A percentile compares a stretch with the other conserved stretches of the same genome.
phyloP scores from a whole-genome alignment of 2,329 filamentous ascomycete species.

The Exophiala calicioides region DNA sequence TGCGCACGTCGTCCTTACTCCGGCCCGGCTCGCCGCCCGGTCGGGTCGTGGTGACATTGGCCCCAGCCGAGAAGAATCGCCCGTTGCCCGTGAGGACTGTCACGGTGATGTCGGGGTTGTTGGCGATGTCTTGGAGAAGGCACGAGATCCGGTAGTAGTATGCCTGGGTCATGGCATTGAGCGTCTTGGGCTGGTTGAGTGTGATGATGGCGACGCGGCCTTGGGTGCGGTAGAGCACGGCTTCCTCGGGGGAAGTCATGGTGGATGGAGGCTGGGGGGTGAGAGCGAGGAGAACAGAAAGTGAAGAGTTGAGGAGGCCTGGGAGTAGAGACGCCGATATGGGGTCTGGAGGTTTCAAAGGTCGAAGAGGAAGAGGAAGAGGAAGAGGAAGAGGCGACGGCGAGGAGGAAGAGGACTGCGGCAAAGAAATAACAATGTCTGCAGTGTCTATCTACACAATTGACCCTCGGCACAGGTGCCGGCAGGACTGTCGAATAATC shows the following conservation, averaged over 20 bases:
- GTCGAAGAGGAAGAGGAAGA: no score
- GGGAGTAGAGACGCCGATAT: no score
- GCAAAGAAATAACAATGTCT: no score
- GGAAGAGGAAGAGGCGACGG: no score
- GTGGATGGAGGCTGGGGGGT: neutral
- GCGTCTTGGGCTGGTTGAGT: conserved; percentile 80
- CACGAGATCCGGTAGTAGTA: conserved; percentile 77
- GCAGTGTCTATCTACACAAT: no score
- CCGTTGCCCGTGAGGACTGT: conserved; percentile 84
- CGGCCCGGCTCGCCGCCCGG: conserved; percentile 43
- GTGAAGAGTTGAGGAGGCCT: no score
- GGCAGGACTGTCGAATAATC: no score
- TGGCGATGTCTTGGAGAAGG: conserved; percentile 74
- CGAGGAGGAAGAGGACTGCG: no score
- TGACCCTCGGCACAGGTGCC: no score
- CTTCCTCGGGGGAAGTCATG: conserved; percentile 40
- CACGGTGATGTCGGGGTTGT: conserved; percentile 75
- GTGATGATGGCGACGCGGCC: conserved; percentile 80
- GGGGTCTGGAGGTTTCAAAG: no score
- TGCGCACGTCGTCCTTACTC: conserved; percentile 47
- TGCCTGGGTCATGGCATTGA: conserved; percentile 73
- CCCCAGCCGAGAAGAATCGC: conserved; percentile 81
- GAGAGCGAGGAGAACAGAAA: no score
- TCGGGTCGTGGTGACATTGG: conserved; percentile 67
- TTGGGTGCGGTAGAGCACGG: conserved; percentile 62